Evolutionary conservation across 1,139 yeast genomes (phyloP).

Genomic region (Suhomyces taliae): DNA sequence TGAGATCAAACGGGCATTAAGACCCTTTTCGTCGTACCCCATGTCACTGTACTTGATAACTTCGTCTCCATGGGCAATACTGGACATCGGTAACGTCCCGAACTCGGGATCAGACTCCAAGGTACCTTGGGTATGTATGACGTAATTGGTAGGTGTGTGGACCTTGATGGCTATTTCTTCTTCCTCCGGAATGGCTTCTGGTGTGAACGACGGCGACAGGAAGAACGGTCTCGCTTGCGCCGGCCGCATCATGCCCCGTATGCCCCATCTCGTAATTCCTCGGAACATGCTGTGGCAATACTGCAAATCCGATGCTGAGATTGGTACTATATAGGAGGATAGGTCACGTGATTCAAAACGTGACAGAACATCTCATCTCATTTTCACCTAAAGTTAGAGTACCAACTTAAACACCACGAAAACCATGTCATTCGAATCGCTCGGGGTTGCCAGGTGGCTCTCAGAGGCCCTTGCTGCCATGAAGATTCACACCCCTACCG

Average conservation of each 20-base stretch:
- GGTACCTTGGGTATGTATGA: constrained; percentile 8
- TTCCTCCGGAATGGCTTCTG: background rate
- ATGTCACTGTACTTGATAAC: constrained; percentile 19
- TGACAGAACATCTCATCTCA: constrained; percentile 4
- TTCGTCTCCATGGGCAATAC: constrained; percentile 3
- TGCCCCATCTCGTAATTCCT: background rate
- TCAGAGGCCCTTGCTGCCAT: constrained; percentile 76
- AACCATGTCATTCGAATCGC: constrained; percentile 49
- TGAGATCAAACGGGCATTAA: constrained; percentile 23
- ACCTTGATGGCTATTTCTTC: constrained; percentile 2
- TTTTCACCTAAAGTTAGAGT: background rate
- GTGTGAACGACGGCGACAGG: background rate
- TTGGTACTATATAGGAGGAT: background rate
- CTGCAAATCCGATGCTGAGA: no score
- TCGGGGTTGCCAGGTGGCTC: constrained; percentile 88
- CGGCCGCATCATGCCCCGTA: background rate
- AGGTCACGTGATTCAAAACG: constrained; percentile 1
- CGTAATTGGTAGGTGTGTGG: constrained; percentile 3
- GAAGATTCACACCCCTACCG: constrained; percentile 81
- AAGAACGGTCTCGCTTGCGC: background rate
- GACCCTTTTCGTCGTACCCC: constrained; percentile 25
- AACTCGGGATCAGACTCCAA: constrained; percentile 3
- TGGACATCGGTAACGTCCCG: background rate
- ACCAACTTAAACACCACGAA: background rate
- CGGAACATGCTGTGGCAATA: background rate